Evolutionary conservation across 2,329 filamentous ascomycete species (phyloP).

Genomic region (Pseudopyricularia cyperi): DNA sequence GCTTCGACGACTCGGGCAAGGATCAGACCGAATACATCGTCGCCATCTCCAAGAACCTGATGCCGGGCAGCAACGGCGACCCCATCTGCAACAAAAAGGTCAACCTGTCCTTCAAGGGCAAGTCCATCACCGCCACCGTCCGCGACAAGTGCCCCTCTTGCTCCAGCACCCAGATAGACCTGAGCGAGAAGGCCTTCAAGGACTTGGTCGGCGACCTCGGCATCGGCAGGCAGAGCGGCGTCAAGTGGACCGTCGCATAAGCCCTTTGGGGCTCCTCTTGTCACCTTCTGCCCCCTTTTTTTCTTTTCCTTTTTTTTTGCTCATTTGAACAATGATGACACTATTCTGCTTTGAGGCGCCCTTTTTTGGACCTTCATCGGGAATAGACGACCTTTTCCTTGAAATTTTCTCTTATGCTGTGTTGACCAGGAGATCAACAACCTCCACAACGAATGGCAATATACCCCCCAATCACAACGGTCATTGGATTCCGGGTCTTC

Average conservation of each 20-base stretch:
- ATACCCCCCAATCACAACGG: not conserved
- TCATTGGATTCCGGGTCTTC: not conserved
- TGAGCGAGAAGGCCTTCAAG: conserved; percentile 25
- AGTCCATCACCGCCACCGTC: conserved; percentile 43
- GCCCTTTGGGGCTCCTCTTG: not conserved
- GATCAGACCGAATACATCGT: conserved; percentile 48
- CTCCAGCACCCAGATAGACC: conserved; percentile 38
- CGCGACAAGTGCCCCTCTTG: conserved; percentile 71
- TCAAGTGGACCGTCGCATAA: conserved; percentile 19
- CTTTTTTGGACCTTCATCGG: not conserved
- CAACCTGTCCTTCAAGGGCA: conserved; percentile 44
- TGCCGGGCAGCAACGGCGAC: conserved; percentile 54
- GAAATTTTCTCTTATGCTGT: not conserved
- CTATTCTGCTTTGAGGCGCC: not conserved
- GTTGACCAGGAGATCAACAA: not conserved
- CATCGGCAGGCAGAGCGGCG: conserved; percentile 16
- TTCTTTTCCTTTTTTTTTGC: not conserved
- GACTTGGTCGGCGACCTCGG: conserved; percentile 29
- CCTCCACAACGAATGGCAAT: not conserved
- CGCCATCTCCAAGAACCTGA: conserved; percentile 51
- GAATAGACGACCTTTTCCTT: not conserved
- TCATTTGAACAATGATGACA: too few relatives aligned
- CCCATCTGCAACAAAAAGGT: conserved; percentile 58
- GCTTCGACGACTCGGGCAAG: conserved; percentile 42
- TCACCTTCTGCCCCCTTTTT: too few relatives aligned